Base-by-base conservation (phyloP, 129 eudicot genomes). In the Apium graveolens region DNA sequence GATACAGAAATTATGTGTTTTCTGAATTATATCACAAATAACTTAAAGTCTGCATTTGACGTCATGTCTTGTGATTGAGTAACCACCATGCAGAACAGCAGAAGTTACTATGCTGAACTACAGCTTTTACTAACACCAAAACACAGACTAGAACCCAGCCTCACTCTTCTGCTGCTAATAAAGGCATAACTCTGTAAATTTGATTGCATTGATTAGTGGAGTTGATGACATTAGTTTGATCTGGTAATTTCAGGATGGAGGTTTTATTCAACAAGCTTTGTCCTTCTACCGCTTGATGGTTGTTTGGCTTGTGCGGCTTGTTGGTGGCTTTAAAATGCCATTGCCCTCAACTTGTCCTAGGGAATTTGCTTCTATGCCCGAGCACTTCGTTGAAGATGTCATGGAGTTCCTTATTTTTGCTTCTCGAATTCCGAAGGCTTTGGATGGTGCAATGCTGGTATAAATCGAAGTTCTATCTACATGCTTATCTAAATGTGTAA, bases 331-430 rank as follows among this genome's bases (percentile, higher is more conserved):
- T 83, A 91, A 87, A 83, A 90, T 95, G 97, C 98, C 98, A 69
- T 75, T 95, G 73, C 96, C 97, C 32, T 81, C 85, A 70, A 31
- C 87, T 53, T 91, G 97, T 81, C 98, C 97, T 8, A 88, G 85
- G 91, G 93, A 90, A 79, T 91, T 95, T 76, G 97, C 98, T 80
- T 87, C 89, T 76, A 87, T 95, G 97, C 98, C 98, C 2, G 98
- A 95, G 76, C 98, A 95, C 78, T 95, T 95, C 76, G 92, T 95
- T 66, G 98, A 95, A 80, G 98, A 95, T 79, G 88, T 88, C 39
- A 91, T 95, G 97, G 98, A 95, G 82, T 85, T 95, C 86, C 96
- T 95, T 73, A 95, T 90, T 73, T 95, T 95, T 85, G 96, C 97
- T 44, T 90, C 98, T 62, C 82, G 98, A 44, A 91, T 95, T 82